phyloP scores from a whole-genome alignment of 1,284 basidiomycete genomes.

The Puccinia coronata region DNA sequence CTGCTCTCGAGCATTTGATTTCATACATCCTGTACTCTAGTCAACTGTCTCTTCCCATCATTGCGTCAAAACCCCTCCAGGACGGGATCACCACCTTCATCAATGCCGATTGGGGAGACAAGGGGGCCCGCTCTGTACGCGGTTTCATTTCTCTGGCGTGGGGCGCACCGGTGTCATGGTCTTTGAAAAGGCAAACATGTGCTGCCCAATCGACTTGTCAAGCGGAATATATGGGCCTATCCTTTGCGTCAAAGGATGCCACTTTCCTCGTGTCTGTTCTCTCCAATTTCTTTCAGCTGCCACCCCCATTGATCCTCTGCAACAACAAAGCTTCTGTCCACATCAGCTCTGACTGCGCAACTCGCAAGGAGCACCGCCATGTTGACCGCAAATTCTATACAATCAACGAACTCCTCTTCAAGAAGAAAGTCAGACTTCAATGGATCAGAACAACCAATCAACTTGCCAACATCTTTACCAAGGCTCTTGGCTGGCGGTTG shows the following conservation, averaged over 20 bases:
- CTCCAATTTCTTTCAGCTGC: too few species aligned
- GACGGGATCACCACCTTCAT: not conserved
- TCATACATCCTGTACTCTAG: too few species aligned
- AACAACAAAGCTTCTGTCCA: not conserved
- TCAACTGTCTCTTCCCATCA: too few species aligned
- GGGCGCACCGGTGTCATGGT: not conserved
- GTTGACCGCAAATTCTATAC: constrained; percentile 6
- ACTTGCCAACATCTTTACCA: too few species aligned
- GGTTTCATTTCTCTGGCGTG: not conserved
- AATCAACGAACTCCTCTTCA: not conserved
- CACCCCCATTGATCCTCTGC: not conserved
- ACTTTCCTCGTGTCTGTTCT: too few species aligned
- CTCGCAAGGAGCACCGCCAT: not conserved
- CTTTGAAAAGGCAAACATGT: not conserved
- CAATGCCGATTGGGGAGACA: constrained; percentile 27
- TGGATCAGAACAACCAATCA: constrained; percentile 6
- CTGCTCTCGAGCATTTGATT: too few species aligned
- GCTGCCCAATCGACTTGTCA: constrained; percentile 19
- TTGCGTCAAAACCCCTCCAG: too few species aligned
- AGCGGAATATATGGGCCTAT: constrained; percentile 17
- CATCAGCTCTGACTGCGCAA: not conserved
- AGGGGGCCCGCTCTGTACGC: too few species aligned
- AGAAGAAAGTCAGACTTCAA: not conserved
- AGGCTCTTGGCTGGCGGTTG: not conserved
- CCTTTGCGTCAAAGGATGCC: too few species aligned